A percentile compares a stretch with the other conserved stretches of the same genome.
These are phyloP conservation scores for Pilaira anomala DNA, from an alignment of 192 early-diverging fungal genomes.

Conservation along the genomic window DNA sequence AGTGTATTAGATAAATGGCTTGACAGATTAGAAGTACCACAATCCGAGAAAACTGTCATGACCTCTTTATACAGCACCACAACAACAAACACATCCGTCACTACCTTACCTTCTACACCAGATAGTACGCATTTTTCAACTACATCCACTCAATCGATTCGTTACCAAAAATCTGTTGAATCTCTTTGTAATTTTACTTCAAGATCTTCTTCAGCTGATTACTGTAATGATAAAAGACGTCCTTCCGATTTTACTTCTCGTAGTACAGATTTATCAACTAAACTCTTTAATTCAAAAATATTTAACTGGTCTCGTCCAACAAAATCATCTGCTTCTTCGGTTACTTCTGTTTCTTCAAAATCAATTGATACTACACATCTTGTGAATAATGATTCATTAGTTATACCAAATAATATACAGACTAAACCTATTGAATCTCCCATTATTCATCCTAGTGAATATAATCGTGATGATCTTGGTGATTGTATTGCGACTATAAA, in stretches of 20 bases:
- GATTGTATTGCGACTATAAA: neutral
- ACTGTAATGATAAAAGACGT: constrained; percentile 2
- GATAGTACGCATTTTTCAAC: neutral
- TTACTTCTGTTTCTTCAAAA: constrained; percentile 1
- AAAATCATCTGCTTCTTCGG: neutral
- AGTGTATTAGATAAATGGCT: constrained; percentile 39
- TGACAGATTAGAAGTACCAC: constrained; percentile 25
- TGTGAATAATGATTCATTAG: neutral
- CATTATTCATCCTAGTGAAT: constrained; percentile 29
- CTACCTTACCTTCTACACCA: neutral
- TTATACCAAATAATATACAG: neutral
- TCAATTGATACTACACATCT: neutral
- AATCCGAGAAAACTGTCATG: neutral
- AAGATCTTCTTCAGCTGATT: neutral
- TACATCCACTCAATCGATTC: neutral
- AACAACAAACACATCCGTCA: neutral
- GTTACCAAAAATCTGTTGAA: neutral
- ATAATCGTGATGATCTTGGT: constrained; percentile 11
- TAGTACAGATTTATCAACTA: neutral
- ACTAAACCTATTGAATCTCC: constrained; percentile 5
- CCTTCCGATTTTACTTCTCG: constrained; percentile 1
- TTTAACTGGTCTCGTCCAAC: constrained; percentile 11
- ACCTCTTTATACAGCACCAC: neutral
- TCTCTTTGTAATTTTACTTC: constrained; percentile 1
- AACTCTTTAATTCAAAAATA: neutral